phyloP scores from a whole-genome alignment of 257 asterid genomes.

The Echium plantagineum region DNA sequence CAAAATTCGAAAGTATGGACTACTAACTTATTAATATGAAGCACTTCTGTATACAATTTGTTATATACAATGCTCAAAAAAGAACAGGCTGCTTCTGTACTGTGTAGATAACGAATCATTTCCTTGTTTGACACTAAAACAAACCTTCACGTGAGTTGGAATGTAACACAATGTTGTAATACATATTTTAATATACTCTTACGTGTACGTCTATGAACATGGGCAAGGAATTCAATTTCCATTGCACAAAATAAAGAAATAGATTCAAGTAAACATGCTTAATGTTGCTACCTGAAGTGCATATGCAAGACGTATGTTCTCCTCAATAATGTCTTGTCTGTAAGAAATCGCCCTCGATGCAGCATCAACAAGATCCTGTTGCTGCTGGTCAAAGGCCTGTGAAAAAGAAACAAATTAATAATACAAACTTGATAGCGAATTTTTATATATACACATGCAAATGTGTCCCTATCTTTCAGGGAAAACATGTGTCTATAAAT shows the following conservation, averaged over 20 bases:
- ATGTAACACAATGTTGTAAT: neutral
- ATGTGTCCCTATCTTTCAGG: neutral
- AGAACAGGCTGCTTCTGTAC: too few relatives aligned
- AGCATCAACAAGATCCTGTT: conserved; percentile 95
- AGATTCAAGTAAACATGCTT: neutral
- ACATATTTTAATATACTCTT: too few relatives aligned
- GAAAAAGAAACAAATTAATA: conserved; percentile 8
- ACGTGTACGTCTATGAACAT: neutral
- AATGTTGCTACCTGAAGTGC: conserved; percentile 63
- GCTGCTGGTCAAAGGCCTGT: conserved; percentile 98
- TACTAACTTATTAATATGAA: too few relatives aligned
- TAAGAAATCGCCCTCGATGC: conserved; percentile 96
- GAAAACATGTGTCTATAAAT: too few relatives aligned
- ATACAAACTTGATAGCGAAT: neutral
- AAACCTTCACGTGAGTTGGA: too few relatives aligned
- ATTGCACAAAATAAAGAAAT: neutral
- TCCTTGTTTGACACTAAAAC: neutral
- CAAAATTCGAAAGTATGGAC: neutral
- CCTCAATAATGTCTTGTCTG: conserved; percentile 95
- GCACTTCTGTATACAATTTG: neutral
- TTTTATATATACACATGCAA: neutral
- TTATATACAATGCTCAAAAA: too few relatives aligned
- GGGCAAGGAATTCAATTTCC: neutral
- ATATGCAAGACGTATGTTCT: conserved; percentile 91
- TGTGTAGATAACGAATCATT: neutral